These are phyloP conservation scores for Stygiomarasmius scandens DNA, from an alignment of 1,284 basidiomycete genomes.

Conservation along the genomic window DNA sequence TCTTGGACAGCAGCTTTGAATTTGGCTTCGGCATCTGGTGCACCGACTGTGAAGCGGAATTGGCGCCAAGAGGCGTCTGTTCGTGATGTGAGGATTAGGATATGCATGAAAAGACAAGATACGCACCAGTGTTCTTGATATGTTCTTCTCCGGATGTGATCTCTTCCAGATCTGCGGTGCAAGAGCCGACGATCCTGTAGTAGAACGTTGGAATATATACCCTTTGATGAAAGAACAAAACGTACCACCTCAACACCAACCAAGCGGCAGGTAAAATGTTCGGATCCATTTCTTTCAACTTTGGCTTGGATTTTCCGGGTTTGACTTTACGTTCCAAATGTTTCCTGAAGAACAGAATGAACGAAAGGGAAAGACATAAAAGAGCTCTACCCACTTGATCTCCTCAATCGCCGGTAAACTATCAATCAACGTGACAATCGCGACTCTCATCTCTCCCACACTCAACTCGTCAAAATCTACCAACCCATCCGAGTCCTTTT, in stretches of 20 bases:
- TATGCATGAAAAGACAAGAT: neutral
- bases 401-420: constrained; percentile 53
- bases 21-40: constrained; percentile 66
- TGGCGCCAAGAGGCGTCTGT: constrained; percentile 53
- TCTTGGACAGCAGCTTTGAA: constrained; percentile 45
- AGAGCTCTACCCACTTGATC: constrained; percentile 53
- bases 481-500: constrained; percentile 35
- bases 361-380: neutral
- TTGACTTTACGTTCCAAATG: constrained; percentile 52
- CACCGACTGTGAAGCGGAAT: constrained; percentile 65
- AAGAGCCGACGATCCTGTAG: constrained; percentile 63
- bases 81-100: neutral
- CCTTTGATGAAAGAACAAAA: neutral
- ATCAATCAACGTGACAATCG: constrained; percentile 46
- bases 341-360: constrained; percentile 23
- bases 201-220: neutral
- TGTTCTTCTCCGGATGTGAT: constrained; percentile 50
- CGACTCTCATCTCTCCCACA: constrained; percentile 45
- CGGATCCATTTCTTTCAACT: constrained; percentile 50
- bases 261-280: constrained; percentile 56
- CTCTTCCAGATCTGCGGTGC: constrained; percentile 66
- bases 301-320: constrained; percentile 50
- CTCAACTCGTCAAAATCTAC: constrained; percentile 53
- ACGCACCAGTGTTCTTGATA: constrained; percentile 52
- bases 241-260: constrained; percentile 60